phyloP scores from a whole-genome alignment of 192 early-diverging fungal genomes.

The Oehlia diaphana region DNA sequence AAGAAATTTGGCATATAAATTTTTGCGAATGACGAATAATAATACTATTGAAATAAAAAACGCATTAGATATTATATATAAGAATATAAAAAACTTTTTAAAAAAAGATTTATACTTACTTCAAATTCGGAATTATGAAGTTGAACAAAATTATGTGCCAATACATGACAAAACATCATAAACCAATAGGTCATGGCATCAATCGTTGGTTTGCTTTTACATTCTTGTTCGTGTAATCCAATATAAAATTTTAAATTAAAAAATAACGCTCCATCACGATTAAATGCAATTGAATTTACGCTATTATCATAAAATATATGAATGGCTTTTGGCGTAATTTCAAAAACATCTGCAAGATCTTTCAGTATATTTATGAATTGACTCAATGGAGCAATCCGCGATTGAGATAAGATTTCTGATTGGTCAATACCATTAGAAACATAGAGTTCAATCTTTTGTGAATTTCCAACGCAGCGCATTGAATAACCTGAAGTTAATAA shows the following conservation, averaged over 20 bases:
- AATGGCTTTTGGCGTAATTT: slow-evolving; percentile 51
- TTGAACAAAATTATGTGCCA: slow-evolving; percentile 74
- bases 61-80: neutral
- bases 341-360: slow-evolving; percentile 60
- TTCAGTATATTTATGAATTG: slow-evolving; percentile 48
- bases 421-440: slow-evolving; percentile 29
- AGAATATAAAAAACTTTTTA: neutral
- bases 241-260: slow-evolving; percentile 83
- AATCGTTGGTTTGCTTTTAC: slow-evolving; percentile 13
- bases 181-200: slow-evolving; percentile 79
- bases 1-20: slow-evolving; percentile 55
- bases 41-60: slow-evolving; percentile 47
- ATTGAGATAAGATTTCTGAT: slow-evolving; percentile 40
- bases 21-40: slow-evolving; percentile 79
- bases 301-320: slow-evolving; percentile 78
- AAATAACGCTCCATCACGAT: slow-evolving; percentile 71
- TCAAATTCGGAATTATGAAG: slow-evolving; percentile 75
- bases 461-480: slow-evolving; percentile 44
- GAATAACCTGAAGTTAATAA: slow-evolving; percentile 25
- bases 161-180: slow-evolving; percentile 79
- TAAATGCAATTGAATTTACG: slow-evolving; percentile 78
- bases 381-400: slow-evolving; percentile 35
- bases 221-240: slow-evolving; percentile 59
- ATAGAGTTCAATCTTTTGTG: slow-evolving; percentile 39
- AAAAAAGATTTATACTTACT: slow-evolving; percentile 32